Percentiles rank a stretch among this genome's conserved stretches.
These are phyloP conservation scores for Ophiocordyceps camponoti-saundersi DNA, from an alignment of 2,329 filamentous ascomycete genomes.

Conservation along the genomic window DNA sequence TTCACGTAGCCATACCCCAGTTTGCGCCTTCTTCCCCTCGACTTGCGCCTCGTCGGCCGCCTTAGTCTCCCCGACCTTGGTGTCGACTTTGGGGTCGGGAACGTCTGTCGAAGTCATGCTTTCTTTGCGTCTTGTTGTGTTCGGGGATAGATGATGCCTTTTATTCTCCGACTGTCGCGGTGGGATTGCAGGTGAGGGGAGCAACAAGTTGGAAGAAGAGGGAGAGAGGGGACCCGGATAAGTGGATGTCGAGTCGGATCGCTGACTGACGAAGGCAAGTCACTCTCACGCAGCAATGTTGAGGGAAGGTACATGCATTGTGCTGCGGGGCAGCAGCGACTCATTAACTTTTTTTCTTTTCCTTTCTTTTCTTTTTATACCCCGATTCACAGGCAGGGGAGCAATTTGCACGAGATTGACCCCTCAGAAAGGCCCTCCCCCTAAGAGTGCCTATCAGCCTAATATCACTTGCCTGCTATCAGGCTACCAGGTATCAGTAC, in stretches of 20 bases:
- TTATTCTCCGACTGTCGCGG: no score
- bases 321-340: background rate
- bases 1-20: background rate
- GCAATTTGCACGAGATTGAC: no score
- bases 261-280: background rate
- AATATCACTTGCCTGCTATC: no score
- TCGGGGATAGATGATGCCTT: background rate
- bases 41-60: conserved; percentile 9
- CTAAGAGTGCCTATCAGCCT: no score
- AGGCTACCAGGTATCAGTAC: no score
- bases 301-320: background rate
- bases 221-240: background rate
- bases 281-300: background rate
- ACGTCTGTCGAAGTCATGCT: conserved; percentile 32
- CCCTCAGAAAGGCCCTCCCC: no score
- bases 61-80: conserved; percentile 33
- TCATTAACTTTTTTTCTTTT: background rate
- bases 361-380: background rate
- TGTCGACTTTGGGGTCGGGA: conserved; percentile 38
- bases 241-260: background rate
- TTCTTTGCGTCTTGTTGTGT: conserved; percentile 1
- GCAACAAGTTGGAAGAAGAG: background rate
- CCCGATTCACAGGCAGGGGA: background rate
- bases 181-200: background rate
- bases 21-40: conserved; percentile 1